Evolutionary conservation across 495 filamentous ascomycete genomes (phyloP), one percentile per base, ranked within the genome.

Genomic region (Neurospora sp.): DNA sequence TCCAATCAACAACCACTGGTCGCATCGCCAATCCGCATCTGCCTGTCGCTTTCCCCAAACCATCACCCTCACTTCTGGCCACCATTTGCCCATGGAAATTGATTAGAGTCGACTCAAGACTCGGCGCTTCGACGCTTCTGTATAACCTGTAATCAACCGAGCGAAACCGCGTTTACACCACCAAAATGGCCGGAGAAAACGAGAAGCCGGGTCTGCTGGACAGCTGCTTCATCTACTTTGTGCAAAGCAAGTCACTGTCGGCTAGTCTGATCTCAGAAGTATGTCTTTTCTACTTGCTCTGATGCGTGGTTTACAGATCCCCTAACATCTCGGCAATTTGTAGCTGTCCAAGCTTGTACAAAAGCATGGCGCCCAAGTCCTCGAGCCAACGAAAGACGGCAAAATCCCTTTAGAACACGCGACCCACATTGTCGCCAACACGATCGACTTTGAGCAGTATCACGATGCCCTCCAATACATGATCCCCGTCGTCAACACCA

Each of bases 401-500:
- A 82, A 75, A 41, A 85, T 90, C 9, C 84, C 87, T n/a, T 78
- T 92, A 4, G 76, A 82, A 44, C 78, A 88, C 69, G 86, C 91
- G 71, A 97, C 91, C 14, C 94, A 98, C 78, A 91, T 99, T 75
- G 87, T 99, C 74, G 90, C 94, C 53, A 87, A 87, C 65, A 93
- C 92, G 4, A 90, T 92, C 76, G 93, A 98, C 80, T 99, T 99
- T 76, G 91, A 92, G 9, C 88, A 92, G 69, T 98, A 96, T 76
- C 80, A 87, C 45, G 86, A 87, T 48, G 89, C 93, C 3, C 85
- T 88, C 74, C 88, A 91, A 69, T 82, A 87, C 61, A 89, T 97
- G 84, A 91, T 93, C 38, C 89, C 92, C n/a, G 91, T 98, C 4
- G 91, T 98, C 9, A 94, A 89, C 71, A 88, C 93, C 7, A 85